Evolutionary conservation across 805 yeast genomes (phyloP).

Genomic region (Yarrowia divulgata): DNA sequence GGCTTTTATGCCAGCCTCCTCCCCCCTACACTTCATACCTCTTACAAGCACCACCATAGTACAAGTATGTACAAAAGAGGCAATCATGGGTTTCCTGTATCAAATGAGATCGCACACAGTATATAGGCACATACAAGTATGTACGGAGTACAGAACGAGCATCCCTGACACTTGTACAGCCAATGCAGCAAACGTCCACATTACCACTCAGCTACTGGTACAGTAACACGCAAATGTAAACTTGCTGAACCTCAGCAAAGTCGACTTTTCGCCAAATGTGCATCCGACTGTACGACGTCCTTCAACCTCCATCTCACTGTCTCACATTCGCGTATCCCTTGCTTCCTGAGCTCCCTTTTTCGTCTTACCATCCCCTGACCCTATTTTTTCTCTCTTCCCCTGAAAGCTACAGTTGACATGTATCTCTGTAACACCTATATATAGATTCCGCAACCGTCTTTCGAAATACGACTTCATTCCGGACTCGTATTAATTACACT

Average conservation of each 20-base stretch:
- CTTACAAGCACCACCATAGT: not conserved
- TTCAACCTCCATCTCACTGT: not conserved
- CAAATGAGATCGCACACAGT: not conserved
- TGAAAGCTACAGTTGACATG: constrained; percentile 20
- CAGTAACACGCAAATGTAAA: too few relatives aligned
- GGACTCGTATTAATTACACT: too few relatives aligned
- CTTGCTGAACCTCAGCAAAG: not conserved
- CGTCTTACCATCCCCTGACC: not conserved
- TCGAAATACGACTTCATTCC: not conserved
- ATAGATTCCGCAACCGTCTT: not conserved
- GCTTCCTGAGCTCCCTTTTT: not conserved
- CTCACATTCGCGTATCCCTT: not conserved
- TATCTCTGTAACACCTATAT: constrained; percentile 16
- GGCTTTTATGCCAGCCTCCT: not conserved
- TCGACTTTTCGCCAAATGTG: not conserved
- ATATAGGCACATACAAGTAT: too few relatives aligned
- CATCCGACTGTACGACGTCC: too few relatives aligned
- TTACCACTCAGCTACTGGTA: too few relatives aligned
- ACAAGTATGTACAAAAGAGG: not conserved
- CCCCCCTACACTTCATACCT: not conserved
- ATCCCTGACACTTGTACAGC: too few relatives aligned
- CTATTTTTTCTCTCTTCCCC: constrained; percentile 6
- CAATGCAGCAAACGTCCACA: too few relatives aligned
- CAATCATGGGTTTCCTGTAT: constrained; percentile 2
- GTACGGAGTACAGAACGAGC: too few relatives aligned